Evolutionary conservation across 306 rosid species (phyloP), one percentile per base, ranked within the genome.

Genomic region (Arachis stenosperma): DNA sequence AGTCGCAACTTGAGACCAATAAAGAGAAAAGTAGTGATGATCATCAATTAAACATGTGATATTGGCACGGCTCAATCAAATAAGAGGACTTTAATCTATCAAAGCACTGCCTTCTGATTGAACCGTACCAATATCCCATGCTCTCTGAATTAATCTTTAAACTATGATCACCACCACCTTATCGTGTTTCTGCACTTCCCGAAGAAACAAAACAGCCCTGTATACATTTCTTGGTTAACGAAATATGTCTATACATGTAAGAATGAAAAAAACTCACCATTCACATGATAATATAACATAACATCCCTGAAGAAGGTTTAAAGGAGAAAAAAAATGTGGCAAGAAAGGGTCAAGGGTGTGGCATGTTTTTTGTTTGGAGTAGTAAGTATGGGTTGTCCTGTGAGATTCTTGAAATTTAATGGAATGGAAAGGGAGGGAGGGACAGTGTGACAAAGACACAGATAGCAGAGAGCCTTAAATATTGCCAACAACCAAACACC

Each of bases 41-140:
- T 10, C 6, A 68, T 29, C 68, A 37, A 33, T 33, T 33, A 33
- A 33, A 39, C 77, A 79, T 77, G 91, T 85, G 95, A 89, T 89
- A 89, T 89, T 89, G 95, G 95, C 95, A 89, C 95, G 95, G 91
- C 95, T 89, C 95, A 89, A 89, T 87, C 90, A 89, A 89, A 89
- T 63, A 81, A 87, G 73, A 85, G 86, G 83, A 69, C 86, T 83
- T 75, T 74, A 71, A n/a, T 63, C 55, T 81, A 33, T 33, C 52
- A 85, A 83, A 84, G 80, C 76, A 71, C 85, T 72, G 58, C 53
- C 75, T 84, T 89, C 91, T 64, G 89, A 86, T 89, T 89, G 94
- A 89, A 89, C 91, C 88, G 88, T 66, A 81, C 94, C 91, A 86
- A 89, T 75, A 89, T 89, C 94, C 47, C 94, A 89, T 27, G 69